Evolutionary conservation across 768 basidiomycete genomes (phyloP), one percentile per base, ranked within the genome.

Genomic region (Baorangia bicolor): DNA sequence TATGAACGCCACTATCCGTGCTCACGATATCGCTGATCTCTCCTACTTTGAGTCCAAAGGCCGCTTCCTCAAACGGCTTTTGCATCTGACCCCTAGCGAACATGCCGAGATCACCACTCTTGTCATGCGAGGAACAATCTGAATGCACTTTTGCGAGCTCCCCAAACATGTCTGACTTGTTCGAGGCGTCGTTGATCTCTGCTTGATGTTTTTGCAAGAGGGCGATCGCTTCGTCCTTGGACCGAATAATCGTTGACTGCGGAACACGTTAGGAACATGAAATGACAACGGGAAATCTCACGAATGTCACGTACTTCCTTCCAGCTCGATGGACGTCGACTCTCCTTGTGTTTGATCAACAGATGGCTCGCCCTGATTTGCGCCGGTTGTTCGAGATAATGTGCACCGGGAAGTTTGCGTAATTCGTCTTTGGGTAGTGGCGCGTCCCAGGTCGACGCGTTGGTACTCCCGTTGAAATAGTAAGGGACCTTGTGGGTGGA

Each of bases 291-390:
- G 9, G 47, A 27, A 41, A 37, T 45, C 30, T 39, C 39, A 41
- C 33, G 45, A 44, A 35, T 28, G 21, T 23, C 57, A 70, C 83
- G 53, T 63, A 87, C 90, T 78, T 90, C 88, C 71, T 89, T 90
- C 90, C 90, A 91, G 69, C 89, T 92, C 39, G 88, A 82, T 33
- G 90, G 86, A 27, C 89, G 78, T 56, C 90, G 75, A 69, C 90
- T 92, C 5, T 79, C 88, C 47, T 76, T 78, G 74, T 98, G 95
- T 75, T 99, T 99, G 58, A 98, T 87, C 54, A 99, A 75, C 58
- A 99, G 77, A 77, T 99, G 97, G 67, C 92, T 94, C n/a, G 94
- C 96, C 47, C 93, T 84, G 37, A 97, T 92, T 72, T 90, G 80
- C 20, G 75, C 78, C 18, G 77, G 65, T 28, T 66, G 69, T 31